Percentiles rank a stretch among this genome's conserved stretches.
phyloP scores from a whole-genome alignment of 108 stramenopile species.

The Thalassiosira profunda region DNA sequence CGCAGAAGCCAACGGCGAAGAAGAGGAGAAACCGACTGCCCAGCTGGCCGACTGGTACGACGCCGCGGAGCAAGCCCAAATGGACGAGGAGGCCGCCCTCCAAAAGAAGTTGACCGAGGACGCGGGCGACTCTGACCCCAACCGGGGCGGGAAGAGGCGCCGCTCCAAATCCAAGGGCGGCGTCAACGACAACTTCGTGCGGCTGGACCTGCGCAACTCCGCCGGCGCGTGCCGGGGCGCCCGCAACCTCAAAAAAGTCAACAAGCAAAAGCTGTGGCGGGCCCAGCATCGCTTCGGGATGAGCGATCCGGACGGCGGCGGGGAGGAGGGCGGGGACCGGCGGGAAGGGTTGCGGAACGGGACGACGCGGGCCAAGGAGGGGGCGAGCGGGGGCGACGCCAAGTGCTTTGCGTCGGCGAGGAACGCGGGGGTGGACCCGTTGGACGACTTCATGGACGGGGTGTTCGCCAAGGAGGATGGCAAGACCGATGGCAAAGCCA shows the following conservation, averaged over 20 bases:
- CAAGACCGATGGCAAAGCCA: not conserved
- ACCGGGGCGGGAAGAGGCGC: not conserved
- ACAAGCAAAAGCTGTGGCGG: constrained; percentile 46
- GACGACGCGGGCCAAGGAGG: not conserved
- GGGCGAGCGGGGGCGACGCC: constrained; percentile 7
- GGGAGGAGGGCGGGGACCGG: constrained; percentile 4
- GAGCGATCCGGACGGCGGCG: constrained; percentile 26
- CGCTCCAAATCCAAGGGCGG: not conserved
- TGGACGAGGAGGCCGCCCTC: constrained; percentile 8
- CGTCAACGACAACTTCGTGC: constrained; percentile 86
- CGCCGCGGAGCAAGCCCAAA: not conserved
- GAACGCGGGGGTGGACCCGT: constrained; percentile 77
- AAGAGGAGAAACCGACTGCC: not conserved
- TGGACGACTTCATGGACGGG: constrained; percentile 91
- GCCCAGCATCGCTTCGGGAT: constrained; percentile 51
- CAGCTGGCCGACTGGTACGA: constrained; percentile 2
- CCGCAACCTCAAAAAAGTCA: constrained; percentile 59
- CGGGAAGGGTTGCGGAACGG: not conserved
- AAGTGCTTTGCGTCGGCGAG: constrained; percentile 31
- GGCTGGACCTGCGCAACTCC: constrained; percentile 73
- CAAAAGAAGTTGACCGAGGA: constrained; percentile 2
- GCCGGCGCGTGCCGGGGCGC: constrained; percentile 88
- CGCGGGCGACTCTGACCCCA: constrained; percentile 3
- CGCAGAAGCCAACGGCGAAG: not conserved
- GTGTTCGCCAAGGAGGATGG: constrained; percentile 29